Conservation (phyloP, 2,329 filamentous ascomycete species). For the Sporothrix mexicana region DNA sequence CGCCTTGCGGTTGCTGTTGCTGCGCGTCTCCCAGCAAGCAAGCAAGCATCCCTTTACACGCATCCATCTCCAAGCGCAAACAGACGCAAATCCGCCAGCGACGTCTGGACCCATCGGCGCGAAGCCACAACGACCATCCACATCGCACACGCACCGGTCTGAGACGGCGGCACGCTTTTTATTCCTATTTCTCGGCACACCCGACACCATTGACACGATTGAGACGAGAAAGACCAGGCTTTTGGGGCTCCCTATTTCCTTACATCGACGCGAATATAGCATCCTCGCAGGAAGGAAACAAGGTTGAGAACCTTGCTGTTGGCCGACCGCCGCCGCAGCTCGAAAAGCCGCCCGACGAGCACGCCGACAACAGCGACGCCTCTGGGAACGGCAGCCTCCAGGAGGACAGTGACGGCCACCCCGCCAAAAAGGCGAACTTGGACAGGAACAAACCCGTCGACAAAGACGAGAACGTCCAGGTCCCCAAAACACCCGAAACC, state of each 20-base stretch:
- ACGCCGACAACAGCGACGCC: not conserved
- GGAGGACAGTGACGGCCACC: not conserved
- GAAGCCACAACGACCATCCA: constrained; percentile 14
- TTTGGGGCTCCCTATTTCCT: not conserved
- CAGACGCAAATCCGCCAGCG: constrained; percentile 15
- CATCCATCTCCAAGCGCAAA: constrained; percentile 34
- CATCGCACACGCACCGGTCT: constrained; percentile 18
- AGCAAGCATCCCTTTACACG: constrained; percentile 35
- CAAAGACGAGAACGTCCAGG: not conserved
- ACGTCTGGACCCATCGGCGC: constrained; percentile 11
- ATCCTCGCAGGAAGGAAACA: constrained; percentile 1
- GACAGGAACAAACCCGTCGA: not conserved
- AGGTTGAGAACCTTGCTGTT: not conserved
- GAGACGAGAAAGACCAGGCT: too few relatives aligned
- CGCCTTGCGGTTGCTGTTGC: constrained; percentile 26
- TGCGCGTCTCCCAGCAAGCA: constrained; percentile 31
- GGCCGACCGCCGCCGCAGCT: not conserved
- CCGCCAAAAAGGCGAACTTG: not conserved
- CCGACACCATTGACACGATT: too few relatives aligned
- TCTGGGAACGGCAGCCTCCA: too few relatives aligned
- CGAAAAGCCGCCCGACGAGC: not conserved
- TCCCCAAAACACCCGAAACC: not conserved
- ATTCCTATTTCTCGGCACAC: not conserved
- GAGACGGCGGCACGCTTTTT: not conserved
- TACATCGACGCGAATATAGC: constrained; percentile 16